phyloP scores from a whole-genome alignment of 495 filamentous ascomycete species.

The Penicillium fimorum region DNA sequence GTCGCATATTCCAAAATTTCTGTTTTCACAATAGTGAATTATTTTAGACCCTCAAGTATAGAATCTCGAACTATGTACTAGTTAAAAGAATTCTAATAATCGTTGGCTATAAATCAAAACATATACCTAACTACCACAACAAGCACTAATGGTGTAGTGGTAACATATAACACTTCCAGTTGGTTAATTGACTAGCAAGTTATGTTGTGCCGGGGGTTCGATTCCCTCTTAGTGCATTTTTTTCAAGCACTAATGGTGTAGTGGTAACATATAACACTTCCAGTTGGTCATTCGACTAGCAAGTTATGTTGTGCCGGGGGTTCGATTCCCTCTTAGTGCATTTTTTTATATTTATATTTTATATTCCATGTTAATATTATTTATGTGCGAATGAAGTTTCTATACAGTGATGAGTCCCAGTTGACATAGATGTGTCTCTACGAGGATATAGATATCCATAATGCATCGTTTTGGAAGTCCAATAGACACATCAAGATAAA shows the following conservation, averaged over 20 bases:
- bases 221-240: constrained; percentile 8
- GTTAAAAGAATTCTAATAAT: too few species aligned
- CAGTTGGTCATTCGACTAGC: background rate
- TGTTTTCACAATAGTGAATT: too few species aligned
- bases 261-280: constrained; percentile 10
- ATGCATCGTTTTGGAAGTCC: background rate
- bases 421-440: background rate
- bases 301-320: constrained; percentile 6
- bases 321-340: constrained; percentile 10
- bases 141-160: constrained; percentile 4
- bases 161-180: constrained; percentile 9
- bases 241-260: constrained; percentile 9
- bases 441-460: background rate
- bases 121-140: background rate
- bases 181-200: background rate
- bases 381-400: too few species aligned
- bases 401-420: too few species aligned
- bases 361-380: background rate
- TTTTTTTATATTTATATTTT: background rate
- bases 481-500: background rate
- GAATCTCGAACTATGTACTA: too few species aligned
- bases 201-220: constrained; percentile 9
- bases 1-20: too few species aligned
- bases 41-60: too few species aligned
- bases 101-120: too few species aligned